Conservation (phyloP, 257 asterid genomes). For the Prunella vulgaris region DNA sequence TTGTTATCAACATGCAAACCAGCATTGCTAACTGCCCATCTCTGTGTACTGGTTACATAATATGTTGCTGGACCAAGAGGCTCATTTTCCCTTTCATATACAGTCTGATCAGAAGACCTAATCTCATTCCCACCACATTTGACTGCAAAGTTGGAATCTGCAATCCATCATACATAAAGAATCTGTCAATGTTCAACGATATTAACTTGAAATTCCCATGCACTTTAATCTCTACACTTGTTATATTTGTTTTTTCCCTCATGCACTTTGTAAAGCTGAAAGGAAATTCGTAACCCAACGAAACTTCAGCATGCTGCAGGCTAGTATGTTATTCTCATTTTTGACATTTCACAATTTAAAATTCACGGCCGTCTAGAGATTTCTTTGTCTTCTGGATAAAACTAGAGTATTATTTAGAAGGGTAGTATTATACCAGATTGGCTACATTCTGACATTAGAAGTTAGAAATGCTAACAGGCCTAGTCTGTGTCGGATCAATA, state of each 20-base stretch:
- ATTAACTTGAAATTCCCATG: not conserved
- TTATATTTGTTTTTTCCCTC: not conserved
- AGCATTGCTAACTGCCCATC: constrained; percentile 83
- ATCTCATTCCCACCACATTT: constrained; percentile 72
- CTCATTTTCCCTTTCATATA: constrained; percentile 48
- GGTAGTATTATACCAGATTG: not conserved
- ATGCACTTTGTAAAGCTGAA: not conserved
- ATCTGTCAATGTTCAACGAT: not conserved
- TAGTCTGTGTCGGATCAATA: not conserved
- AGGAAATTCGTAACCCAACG: not conserved
- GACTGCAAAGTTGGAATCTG: constrained; percentile 65
- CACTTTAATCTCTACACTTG: not conserved
- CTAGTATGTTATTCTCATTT: not conserved
- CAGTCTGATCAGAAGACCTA: constrained; percentile 29
- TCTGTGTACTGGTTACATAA: constrained; percentile 26
- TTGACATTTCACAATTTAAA: not conserved
- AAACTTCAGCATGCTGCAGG: not conserved
- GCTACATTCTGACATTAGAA: not conserved
- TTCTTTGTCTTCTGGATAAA: not conserved
- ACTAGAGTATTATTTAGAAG: not conserved
- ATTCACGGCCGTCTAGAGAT: not conserved
- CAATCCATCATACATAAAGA: constrained; percentile 17
- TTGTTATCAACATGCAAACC: constrained; percentile 40
- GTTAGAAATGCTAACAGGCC: not conserved
- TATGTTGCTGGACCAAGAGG: constrained; percentile 73